phyloP scores from a whole-genome alignment of 1,284 basidiomycete genomes.

The Ustilago sp. region DNA sequence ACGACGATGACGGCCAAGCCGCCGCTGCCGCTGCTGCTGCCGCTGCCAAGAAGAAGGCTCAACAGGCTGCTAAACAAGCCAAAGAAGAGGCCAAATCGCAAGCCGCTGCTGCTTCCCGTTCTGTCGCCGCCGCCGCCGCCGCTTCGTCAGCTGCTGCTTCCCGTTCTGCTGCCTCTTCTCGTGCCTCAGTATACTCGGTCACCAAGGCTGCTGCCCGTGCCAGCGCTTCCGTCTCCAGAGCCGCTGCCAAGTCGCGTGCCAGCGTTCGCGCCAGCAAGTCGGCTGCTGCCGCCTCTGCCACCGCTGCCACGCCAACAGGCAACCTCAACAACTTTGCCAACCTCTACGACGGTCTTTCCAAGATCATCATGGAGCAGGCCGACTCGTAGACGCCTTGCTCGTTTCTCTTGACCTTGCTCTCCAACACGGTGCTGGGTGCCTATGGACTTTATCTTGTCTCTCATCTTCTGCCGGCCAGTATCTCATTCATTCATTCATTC shows the following conservation, averaged over 20 bases:
- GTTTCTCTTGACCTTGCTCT: background rate
- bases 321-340: conserved; percentile 65
- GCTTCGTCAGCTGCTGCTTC: conserved; percentile 45
- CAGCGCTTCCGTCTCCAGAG: conserved; percentile 33
- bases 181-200: conserved; percentile 47
- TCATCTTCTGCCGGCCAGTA: conserved; percentile 25
- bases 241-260: conserved; percentile 33
- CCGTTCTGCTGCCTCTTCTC: conserved; percentile 43
- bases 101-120: conserved; percentile 30
- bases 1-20: conserved; percentile 2
- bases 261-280: conserved; percentile 43
- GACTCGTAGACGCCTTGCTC: conserved; percentile 16
- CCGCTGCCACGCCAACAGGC: conserved; percentile 49
- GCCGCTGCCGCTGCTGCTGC: conserved; percentile 23
- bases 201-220: conserved; percentile 49
- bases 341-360: conserved; percentile 62
- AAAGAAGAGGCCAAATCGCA: conserved; percentile 30
- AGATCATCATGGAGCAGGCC: conserved; percentile 58
- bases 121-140: conserved; percentile 38
- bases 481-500: conserved; percentile 10
- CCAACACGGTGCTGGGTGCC: conserved; percentile 15
- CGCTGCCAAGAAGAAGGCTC: conserved; percentile 36
- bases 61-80: conserved; percentile 34
- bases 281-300: conserved; percentile 29
- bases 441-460: conserved; percentile 25